Percentiles rank a stretch among this genome's conserved stretches.
Evolutionary conservation across 148 eudicot species (phyloP).

Genomic region (Diospyros kaki): DNA sequence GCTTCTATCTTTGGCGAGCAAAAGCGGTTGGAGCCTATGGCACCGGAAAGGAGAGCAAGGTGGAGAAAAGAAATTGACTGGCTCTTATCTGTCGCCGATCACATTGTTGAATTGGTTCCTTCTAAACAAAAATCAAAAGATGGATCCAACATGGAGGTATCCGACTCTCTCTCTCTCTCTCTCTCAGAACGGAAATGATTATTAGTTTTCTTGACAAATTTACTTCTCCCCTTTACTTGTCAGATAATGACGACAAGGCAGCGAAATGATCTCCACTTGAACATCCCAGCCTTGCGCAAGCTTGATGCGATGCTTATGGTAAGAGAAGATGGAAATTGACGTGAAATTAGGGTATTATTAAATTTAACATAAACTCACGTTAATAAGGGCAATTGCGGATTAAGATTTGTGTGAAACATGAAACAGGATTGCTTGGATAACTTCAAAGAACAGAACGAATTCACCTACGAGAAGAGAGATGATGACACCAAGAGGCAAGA

Average conservation of each 20-base stretch:
- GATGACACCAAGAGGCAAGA: slow-evolving; percentile 36
- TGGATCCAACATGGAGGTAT: slow-evolving; percentile 71
- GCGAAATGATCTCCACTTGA: slow-evolving; percentile 60
- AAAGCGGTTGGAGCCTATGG: slow-evolving; percentile 58
- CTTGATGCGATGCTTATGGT: slow-evolving; percentile 80
- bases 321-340: slow-evolving; percentile 13
- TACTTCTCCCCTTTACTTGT: background rate
- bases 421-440: slow-evolving; percentile 62
- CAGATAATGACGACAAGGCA: slow-evolving; percentile 71
- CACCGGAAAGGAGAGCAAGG: slow-evolving; percentile 45
- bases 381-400: background rate
- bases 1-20: slow-evolving; percentile 78
- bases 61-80: slow-evolving; percentile 79
- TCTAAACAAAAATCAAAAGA: slow-evolving; percentile 49
- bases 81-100: slow-evolving; percentile 71
- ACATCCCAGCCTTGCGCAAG: slow-evolving; percentile 67
- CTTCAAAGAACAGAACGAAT: slow-evolving; percentile 63
- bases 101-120: slow-evolving; percentile 69
- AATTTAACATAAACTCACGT: background rate
- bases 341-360: background rate
- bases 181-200: background rate
- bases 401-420: background rate
- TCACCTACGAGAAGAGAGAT: slow-evolving; percentile 56
- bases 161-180: background rate
- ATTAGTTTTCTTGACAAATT: background rate